Evolutionary conservation across 352 stramenopile genomes (phyloP).

Genomic region (Thalassiosira livingstoniorum): DNA sequence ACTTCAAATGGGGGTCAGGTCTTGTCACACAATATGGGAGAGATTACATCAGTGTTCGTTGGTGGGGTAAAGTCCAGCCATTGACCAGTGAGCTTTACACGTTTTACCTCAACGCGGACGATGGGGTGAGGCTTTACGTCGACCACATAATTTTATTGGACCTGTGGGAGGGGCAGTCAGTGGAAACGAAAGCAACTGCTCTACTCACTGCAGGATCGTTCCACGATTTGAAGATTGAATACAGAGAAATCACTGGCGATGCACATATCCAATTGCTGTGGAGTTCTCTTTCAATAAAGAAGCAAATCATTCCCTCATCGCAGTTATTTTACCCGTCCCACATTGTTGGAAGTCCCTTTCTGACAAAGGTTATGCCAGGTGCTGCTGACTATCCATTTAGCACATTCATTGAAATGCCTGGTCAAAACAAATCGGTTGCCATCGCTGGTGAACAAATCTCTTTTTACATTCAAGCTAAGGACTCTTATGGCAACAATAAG

Average conservation of each 20-base stretch:
- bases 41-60: constrained; percentile 95
- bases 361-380: constrained; percentile 90
- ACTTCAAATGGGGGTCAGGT: constrained; percentile 92
- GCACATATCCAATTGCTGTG: constrained; percentile 90
- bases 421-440: constrained; percentile 67
- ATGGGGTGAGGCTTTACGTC: constrained; percentile 93
- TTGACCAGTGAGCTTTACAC: constrained; percentile 90
- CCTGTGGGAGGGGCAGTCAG: constrained; percentile 87
- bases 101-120: constrained; percentile 92
- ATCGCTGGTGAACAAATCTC: constrained; percentile 89
- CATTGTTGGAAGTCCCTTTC: constrained; percentile 94
- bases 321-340: constrained; percentile 90
- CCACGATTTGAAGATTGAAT: constrained; percentile 95
- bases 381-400: constrained; percentile 95
- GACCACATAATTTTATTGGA: constrained; percentile 93
- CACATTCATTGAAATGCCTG: constrained; percentile 67
- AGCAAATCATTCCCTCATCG: constrained; percentile 88
- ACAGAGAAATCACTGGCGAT: constrained; percentile 91
- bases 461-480: constrained; percentile 94
- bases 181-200: constrained; percentile 80
- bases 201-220: constrained; percentile 85
- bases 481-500: constrained; percentile 93
- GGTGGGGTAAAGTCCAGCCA: constrained; percentile 92
- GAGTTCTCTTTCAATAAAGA: constrained; percentile 91
- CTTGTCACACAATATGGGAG: constrained; percentile 92